Conservation (phyloP, 768 basidiomycete genomes). For the Boletus pseudo-olivaceus region DNA sequence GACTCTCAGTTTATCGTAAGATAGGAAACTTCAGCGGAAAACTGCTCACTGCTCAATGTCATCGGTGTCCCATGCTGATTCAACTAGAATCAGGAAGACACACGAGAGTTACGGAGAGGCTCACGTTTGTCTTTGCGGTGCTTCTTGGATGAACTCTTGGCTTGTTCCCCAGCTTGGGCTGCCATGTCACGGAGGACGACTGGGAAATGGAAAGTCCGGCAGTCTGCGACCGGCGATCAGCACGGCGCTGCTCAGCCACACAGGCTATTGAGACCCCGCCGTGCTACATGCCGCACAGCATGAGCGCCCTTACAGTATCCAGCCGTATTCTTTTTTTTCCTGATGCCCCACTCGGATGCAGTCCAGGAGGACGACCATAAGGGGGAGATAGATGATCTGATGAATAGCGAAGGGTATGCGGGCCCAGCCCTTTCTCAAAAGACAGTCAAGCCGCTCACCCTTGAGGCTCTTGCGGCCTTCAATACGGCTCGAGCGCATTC, state of each 20-base stretch:
- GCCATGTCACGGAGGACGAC: slow-evolving; percentile 17
- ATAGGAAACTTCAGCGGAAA: slow-evolving; percentile 1
- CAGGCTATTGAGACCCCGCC: too few species aligned
- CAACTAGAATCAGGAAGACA: slow-evolving; percentile 16
- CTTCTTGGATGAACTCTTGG: slow-evolving; percentile 79
- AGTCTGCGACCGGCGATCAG: too few species aligned
- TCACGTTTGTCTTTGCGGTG: slow-evolving; percentile 94
- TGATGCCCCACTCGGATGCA: slow-evolving; percentile 1
- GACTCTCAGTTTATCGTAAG: neutral
- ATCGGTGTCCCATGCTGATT: slow-evolving; percentile 95
- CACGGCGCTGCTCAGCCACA: too few species aligned
- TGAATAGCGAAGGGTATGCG: slow-evolving; percentile 57
- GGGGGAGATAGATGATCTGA: slow-evolving; percentile 29
- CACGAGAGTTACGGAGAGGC: slow-evolving; percentile 26
- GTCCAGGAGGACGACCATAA: slow-evolving; percentile 27
- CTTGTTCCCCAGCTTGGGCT: slow-evolving; percentile 31
- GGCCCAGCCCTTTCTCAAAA: slow-evolving; percentile 42
- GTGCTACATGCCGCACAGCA: too few species aligned
- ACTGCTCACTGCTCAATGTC: slow-evolving; percentile 94
- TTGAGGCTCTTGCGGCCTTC: slow-evolving; percentile 72
- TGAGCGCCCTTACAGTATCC: too few species aligned
- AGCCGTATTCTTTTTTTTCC: too few species aligned
- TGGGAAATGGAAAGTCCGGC: too few species aligned
- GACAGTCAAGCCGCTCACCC: slow-evolving; percentile 68
- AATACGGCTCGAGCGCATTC: slow-evolving; percentile 69